Evolutionary conservation across 768 basidiomycete genomes (phyloP), one percentile per base, ranked within the genome.

Genomic region (Lentinula boryana): DNA sequence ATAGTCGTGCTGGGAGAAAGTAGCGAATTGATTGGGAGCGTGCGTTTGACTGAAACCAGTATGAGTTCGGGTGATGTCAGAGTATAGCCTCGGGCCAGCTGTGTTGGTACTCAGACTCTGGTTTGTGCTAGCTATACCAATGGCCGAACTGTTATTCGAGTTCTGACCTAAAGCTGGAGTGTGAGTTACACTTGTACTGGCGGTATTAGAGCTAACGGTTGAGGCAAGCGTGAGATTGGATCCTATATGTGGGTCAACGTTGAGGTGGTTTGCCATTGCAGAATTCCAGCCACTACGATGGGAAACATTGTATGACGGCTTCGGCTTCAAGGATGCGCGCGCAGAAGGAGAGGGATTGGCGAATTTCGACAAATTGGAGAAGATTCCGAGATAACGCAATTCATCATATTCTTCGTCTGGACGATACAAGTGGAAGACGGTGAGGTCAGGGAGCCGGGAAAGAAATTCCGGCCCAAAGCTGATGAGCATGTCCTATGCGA

Each of bases 381-480:
- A 63, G 36, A 23, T 67, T 68, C 13, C 66, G 65, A 1, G 51
- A 63, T 12, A 35, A 32, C 41, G 52, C n/a, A 40, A 31, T 27
- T 23, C 50, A 57, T 38, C 38, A 15, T 33, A 40, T n/a, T 41
- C 44, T 51, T 53, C 43, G 50, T 54, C 21, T 10, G 63, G 58
- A 10, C 67, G 63, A 69, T 75, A 80, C 21, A 81, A 63, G 16
- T 77, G 75, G 10, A 76, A 72, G 2, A 74, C 74, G 60, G 73
- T 74, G 43, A 81, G 65, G 23, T 64, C 49, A 16, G 73, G 68
- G 66, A 80, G 71, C 8, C 59, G 63, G 52, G 68, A 66, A 27
- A 81, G 73, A 62, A 78, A 77, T 41, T 74, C 75, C 15, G 79
- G 74, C 15, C 79, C 80, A 63, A 81, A 70, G 49, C 76, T 72